Evolutionary conservation across 495 filamentous ascomycete genomes (phyloP), one percentile per base, ranked within the genome.

Genomic region (Talaromyces borbonicus): DNA sequence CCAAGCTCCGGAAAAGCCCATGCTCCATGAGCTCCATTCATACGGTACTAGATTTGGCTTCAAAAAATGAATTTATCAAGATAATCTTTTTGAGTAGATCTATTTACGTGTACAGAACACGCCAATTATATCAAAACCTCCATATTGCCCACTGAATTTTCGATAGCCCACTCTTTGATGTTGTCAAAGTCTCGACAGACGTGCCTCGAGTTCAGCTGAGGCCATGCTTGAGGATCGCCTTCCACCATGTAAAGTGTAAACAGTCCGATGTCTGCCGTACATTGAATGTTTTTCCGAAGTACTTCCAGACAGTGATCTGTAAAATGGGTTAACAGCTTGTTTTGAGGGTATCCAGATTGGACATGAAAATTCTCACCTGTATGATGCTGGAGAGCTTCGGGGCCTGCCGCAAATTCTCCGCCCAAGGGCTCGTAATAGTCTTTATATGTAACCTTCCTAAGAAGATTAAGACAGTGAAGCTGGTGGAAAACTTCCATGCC

Each of bases 401-500:
- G 39, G 16, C 39, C 39, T 8, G n/a, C 25, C 12, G 23, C 23
- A 5, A 43, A 43, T 20, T 43, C 39, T 9, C 39, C 39, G 19
- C 39, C 39, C 7, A 43, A 19, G 1, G 39, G 39, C 23, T 43
- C 39, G 12, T 43, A 43, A 25, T 43, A 43, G 11, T 43, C 39
- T 9, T 43, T 43, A 9, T 43, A 43, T 4, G 39, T 43, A 14
- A 43, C 39, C 11, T 29, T 25, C 19, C 39, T 1, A 4, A 43
- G 39, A 15, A 43, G 16, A 43, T 43, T 43, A 9, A 43, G 22
- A 19, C 39, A 43, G 29, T 43, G 39, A 11, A 43, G 25, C 23
- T 43, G 39, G 29, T 43, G 22, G 16, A 43, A 43, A 7, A 43
- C 39, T 19, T 43, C 39, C 22, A 43, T 43, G 39, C 39, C 39